A percentile compares a stretch with the other conserved stretches of the same genome.
Conservation (phyloP, 257 asterid species). For the Solanum stenotomum region DNA sequence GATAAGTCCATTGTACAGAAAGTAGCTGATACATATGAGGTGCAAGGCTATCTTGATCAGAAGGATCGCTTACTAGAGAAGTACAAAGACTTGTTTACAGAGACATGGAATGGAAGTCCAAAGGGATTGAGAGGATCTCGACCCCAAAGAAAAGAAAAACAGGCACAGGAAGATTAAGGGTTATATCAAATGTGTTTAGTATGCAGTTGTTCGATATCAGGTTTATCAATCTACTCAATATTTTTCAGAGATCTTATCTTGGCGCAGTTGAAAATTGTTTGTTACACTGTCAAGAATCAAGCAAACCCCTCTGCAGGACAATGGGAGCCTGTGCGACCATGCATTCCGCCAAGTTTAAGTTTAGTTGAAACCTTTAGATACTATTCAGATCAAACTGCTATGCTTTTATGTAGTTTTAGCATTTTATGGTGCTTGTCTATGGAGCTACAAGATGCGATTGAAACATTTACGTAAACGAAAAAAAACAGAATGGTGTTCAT, state of each 20-base stretch:
- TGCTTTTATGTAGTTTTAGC: not conserved
- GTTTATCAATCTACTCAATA: not conserved
- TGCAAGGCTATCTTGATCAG: conserved; percentile 51
- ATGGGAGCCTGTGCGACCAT: not conserved
- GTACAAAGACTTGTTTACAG: conserved; percentile 48
- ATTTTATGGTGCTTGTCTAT: not conserved
- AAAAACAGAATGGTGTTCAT: not conserved
- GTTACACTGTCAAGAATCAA: not conserved
- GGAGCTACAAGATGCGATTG: not conserved
- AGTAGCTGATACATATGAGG: conserved; percentile 73
- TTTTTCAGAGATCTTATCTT: not conserved
- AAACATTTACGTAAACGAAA: not conserved
- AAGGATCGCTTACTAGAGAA: conserved; percentile 61
- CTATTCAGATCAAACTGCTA: not conserved
- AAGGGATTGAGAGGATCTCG: conserved; percentile 20
- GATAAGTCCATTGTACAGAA: conserved; percentile 62
- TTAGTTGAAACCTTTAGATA: not conserved
- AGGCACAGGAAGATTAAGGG: not conserved
- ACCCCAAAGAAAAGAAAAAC: conserved; percentile 19
- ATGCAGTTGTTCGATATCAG: not conserved
- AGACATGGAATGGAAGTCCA: conserved; percentile 12
- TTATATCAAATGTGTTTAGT: not conserved
- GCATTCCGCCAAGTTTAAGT: not conserved
- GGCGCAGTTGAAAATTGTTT: not conserved
- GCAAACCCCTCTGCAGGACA: not conserved